Evolutionary conservation across 2,329 filamentous ascomycete genomes (phyloP), one percentile per base, ranked within the genome.

Genomic region (Emergomyces pasteurianus): DNA sequence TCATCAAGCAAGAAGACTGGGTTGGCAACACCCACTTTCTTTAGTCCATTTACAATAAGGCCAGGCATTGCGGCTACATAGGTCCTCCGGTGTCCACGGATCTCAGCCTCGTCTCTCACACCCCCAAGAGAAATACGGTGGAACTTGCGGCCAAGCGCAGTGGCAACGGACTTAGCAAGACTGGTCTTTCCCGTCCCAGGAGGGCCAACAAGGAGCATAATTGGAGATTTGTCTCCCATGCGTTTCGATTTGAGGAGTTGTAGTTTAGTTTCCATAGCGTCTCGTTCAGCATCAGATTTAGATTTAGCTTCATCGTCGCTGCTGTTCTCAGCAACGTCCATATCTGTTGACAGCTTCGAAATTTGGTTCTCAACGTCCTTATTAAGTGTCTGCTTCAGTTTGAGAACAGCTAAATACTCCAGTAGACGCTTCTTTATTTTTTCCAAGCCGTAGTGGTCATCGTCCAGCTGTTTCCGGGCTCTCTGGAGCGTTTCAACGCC

Each of bases 11-110:
- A 78, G 76, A 99, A 89, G 61, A 99, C 92, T 0, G 94, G 94
- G 71, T 99, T 99, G 2, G 90, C 85, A 23, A 97, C 92, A 54
- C 92, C 92, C 38, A 95, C 92, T 77, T 97, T 99, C 77, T 94
- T 92, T 60, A 99, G 73, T 0, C 92, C 94, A 72, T 91, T 92
- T 36, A 97, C 92, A 62, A 99, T 88, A 60, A 97, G 80, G 59
- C 94, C 94, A 10, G 94, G 94, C 92, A 99, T 96, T n/a, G 94
- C 94, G 26, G 94, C 94, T 62, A 99, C 94, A 71, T 99, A 99
- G 0, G 94, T 99, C 67, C 94, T 83, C 60, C 94, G 84, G 74
- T 99, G 94, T 10, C 94, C 94, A 62, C 94, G 85, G 63, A 99
- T 97, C 76, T 99, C 94, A 18, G 94, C 94, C 74, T 99, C 94